phyloP scores from a whole-genome alignment of 108 stramenopile species.

The Cyclotella atomus region DNA sequence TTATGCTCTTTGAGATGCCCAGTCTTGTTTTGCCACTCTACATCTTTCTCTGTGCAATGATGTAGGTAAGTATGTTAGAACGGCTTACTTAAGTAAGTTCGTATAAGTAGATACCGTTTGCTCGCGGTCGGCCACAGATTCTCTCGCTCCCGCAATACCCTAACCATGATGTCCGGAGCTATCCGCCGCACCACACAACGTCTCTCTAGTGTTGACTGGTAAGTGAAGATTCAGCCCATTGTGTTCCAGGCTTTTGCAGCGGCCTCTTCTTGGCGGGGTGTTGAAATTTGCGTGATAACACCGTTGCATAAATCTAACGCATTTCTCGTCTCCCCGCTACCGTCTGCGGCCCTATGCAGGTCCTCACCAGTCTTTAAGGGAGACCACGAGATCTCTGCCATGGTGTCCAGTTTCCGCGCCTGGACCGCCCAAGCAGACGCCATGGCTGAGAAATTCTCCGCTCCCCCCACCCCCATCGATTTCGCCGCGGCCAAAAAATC shows the following conservation, averaged over 20 bases:
- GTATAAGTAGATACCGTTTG: too few species aligned
- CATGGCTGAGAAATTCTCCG: slow-evolving; percentile 84
- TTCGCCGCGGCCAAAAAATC: slow-evolving; percentile 73
- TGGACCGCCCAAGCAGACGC: slow-evolving; percentile 84
- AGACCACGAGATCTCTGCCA: slow-evolving; percentile 71
- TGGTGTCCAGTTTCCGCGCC: slow-evolving; percentile 75
- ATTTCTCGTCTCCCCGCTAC: background rate
- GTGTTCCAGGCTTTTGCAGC: too few species aligned
- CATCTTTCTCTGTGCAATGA: too few species aligned
- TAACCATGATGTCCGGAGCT: slow-evolving; percentile 37
- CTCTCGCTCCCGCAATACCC: background rate
- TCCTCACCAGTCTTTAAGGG: slow-evolving; percentile 79
- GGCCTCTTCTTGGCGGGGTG: too few species aligned
- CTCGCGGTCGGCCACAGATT: too few species aligned
- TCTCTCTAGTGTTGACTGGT: slow-evolving; percentile 51
- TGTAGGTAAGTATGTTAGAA: too few species aligned
- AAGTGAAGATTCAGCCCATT: slow-evolving; percentile 9
- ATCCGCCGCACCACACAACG: slow-evolving; percentile 49
- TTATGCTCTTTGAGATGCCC: too few species aligned
- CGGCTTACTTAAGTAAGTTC: too few species aligned
- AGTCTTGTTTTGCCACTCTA: too few species aligned
- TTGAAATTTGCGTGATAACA: background rate
- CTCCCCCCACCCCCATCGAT: slow-evolving; percentile 79
- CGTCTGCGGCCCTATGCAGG: slow-evolving; percentile 42
- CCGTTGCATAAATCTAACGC: background rate